phyloP scores from a whole-genome alignment of 305 asterid genomes.

The Fraxinus floribunda region DNA sequence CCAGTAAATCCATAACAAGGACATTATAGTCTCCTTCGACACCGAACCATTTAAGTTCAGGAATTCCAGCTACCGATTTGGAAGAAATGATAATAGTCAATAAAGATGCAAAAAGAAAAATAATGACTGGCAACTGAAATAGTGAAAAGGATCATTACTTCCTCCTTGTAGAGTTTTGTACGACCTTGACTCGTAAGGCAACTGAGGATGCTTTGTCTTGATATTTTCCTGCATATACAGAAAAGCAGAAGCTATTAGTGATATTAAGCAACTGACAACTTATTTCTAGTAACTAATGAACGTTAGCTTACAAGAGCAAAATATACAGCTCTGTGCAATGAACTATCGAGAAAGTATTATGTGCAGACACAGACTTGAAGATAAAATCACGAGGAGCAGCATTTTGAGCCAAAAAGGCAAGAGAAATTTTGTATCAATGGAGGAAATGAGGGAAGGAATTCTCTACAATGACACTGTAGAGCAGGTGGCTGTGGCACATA shows the following conservation, averaged over 20 bases:
- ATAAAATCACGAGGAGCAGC: neutral
- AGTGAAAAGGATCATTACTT: conserved; percentile 50
- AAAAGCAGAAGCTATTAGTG: neutral
- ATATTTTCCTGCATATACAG: conserved; percentile 62
- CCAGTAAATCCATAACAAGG: conserved; percentile 87
- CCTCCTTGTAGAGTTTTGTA: conserved; percentile 86
- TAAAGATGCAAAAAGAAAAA: conserved; percentile 11
- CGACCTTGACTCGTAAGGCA: conserved; percentile 70
- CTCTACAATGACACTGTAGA: neutral
- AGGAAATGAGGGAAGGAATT: neutral
- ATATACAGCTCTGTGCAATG: neutral
- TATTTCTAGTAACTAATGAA: neutral
- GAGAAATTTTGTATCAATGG: neutral
- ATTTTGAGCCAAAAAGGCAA: neutral
- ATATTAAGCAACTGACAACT: neutral
- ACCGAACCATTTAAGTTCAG: conserved; percentile 78
- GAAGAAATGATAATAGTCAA: conserved; percentile 4
- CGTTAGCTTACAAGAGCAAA: neutral
- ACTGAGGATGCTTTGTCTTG: conserved; percentile 87
- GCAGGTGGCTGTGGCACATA: neutral
- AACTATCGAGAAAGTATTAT: neutral
- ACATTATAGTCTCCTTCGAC: conserved; percentile 92
- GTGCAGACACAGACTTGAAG: neutral
- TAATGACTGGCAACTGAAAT: conserved; percentile 13
- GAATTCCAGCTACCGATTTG: conserved; percentile 64